These are phyloP conservation scores for Heliamphora exappendiculata DNA, from an alignment of 148 eudicot species.

Conservation along the genomic window DNA sequence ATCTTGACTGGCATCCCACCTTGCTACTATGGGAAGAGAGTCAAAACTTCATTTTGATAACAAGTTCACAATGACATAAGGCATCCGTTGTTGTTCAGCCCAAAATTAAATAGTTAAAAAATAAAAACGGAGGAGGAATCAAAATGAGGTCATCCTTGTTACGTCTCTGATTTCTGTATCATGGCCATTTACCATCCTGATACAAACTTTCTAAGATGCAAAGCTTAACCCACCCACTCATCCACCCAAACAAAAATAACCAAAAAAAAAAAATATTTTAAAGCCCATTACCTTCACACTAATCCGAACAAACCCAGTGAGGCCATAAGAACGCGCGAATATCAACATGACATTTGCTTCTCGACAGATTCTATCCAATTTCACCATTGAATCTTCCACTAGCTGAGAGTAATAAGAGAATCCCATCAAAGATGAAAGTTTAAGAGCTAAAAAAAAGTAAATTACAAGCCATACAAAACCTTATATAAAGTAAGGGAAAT, in stretches of 20 bases:
- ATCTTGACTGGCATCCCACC: neutral
- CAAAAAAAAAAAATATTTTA: neutral
- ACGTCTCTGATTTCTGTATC: neutral
- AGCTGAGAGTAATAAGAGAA: slow-evolving; percentile 39
- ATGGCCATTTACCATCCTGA: neutral
- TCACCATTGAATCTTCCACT: slow-evolving; percentile 77
- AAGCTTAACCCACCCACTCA: neutral
- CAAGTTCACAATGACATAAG: neutral
- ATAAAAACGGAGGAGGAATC: neutral
- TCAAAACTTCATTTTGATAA: neutral
- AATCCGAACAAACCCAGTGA: slow-evolving; percentile 82
- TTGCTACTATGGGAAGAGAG: neutral
- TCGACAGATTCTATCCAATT: slow-evolving; percentile 80
- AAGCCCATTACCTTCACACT: slow-evolving; percentile 67
- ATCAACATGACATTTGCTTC: slow-evolving; percentile 66
- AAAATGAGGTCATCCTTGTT: neutral
- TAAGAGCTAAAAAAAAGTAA: neutral
- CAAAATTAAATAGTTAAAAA: neutral
- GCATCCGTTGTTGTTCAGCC: neutral
- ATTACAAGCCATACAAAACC: neutral
- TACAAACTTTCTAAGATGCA: neutral
- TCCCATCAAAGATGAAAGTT: slow-evolving; percentile 8
- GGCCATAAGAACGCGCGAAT: slow-evolving; percentile 91
- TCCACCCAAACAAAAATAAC: neutral
- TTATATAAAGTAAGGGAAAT: neutral